Conservation (phyloP, 192 early-diverging fungal species). For the Jimgerdemannia lactiflua region DNA sequence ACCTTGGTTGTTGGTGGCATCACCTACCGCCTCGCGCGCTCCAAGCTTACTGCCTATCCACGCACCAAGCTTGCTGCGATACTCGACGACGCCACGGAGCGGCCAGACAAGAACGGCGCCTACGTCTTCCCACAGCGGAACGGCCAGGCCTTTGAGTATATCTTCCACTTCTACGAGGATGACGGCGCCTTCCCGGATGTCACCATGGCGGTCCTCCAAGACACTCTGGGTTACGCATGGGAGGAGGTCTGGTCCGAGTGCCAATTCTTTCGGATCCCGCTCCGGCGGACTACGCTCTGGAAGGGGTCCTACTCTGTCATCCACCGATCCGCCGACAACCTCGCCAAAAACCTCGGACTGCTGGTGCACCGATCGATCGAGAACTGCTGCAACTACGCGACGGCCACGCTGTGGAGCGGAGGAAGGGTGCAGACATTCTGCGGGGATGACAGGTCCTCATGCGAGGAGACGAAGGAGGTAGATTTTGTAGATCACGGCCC, state of each 20-base stretch:
- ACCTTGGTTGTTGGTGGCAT: background rate
- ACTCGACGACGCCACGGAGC: background rate
- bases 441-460: background rate
- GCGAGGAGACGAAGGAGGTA: background rate
- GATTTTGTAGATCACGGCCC: background rate
- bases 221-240: background rate
- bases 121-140: background rate
- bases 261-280: background rate
- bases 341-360: background rate
- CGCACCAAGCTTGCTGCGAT: background rate
- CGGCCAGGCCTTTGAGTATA: background rate
- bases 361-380: background rate
- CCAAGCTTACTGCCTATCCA: background rate
- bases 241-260: background rate
- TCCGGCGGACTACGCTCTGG: background rate
- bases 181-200: background rate
- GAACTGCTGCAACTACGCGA: background rate
- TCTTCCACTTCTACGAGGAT: background rate
- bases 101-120: background rate
- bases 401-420: background rate
- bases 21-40: background rate
- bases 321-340: background rate
- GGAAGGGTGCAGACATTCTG: background rate
- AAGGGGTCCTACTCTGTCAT: background rate
- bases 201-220: background rate